phyloP scores from a whole-genome alignment of 371 early-diverging fungal species.

The Mucor lusitanicus region DNA sequence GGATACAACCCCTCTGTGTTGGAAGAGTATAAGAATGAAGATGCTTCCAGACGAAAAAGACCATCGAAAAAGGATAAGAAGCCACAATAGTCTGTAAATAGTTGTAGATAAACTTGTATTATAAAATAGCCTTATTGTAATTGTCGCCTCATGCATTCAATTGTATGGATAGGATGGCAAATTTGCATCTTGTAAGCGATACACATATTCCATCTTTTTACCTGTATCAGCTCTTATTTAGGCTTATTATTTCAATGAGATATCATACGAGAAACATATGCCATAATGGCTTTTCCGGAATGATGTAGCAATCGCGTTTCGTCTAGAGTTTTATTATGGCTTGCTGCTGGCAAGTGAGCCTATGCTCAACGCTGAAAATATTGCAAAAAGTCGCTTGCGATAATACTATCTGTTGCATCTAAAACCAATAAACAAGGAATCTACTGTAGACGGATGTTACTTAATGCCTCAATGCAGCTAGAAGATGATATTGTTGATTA shows the following conservation, averaged over 20 bases:
- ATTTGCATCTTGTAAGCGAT: too few species aligned
- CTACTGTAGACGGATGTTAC: neutral
- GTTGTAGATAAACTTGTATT: neutral
- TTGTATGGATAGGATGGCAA: too few species aligned
- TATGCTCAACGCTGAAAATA: too few species aligned
- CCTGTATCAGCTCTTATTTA: too few species aligned
- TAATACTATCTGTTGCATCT: neutral
- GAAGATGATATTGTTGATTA: neutral
- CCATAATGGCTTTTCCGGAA: too few species aligned
- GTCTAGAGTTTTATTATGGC: too few species aligned
- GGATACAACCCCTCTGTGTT: slow-evolving; percentile 11
- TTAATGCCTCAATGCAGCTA: neutral
- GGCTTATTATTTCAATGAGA: too few species aligned
- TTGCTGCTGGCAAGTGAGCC: too few species aligned
- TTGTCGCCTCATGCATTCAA: too few species aligned
- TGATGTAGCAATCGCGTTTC: too few species aligned
- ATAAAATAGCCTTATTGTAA: neutral
- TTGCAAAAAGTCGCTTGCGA: neutral
- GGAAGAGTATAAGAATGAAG: slow-evolving; percentile 19
- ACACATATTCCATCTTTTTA: too few species aligned
- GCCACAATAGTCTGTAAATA: neutral
- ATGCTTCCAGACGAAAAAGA: neutral
- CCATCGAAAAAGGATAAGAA: neutral
- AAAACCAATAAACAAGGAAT: neutral
- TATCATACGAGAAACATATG: too few species aligned